Evolutionary conservation across 1,284 basidiomycete species (phyloP).

Genomic region (Melanopsichium pennsylvanicum): DNA sequence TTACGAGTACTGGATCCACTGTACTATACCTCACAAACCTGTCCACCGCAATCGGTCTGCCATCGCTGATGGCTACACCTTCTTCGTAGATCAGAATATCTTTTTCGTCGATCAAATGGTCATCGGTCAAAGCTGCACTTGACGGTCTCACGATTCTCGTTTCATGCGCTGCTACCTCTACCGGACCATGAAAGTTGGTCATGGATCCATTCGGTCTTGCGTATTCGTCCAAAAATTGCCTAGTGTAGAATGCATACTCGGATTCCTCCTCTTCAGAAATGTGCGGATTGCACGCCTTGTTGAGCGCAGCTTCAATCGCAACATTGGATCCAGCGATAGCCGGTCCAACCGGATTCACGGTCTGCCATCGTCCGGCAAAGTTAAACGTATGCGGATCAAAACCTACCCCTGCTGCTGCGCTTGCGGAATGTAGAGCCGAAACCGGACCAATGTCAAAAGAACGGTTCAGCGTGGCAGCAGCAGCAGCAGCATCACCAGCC

Average conservation of each 20-base stretch:
- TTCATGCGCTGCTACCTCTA: no score
- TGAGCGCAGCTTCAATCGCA: slow-evolving; percentile 37
- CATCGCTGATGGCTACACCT: slow-evolving; percentile 28
- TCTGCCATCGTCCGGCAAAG: slow-evolving; percentile 45
- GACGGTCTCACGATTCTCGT: no score
- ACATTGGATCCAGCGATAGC: slow-evolving; percentile 29
- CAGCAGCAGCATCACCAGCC: neutral
- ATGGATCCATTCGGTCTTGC: slow-evolving; percentile 20
- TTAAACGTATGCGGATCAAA: slow-evolving; percentile 43
- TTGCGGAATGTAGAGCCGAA: neutral
- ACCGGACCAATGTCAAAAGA: no score
- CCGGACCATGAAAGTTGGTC: neutral
- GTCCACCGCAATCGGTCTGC: slow-evolving; percentile 15
- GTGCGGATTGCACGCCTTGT: slow-evolving; percentile 37
- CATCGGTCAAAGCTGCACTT: slow-evolving; percentile 15
- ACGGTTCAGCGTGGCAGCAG: no score
- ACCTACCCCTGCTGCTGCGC: slow-evolving; percentile 5
- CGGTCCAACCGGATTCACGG: slow-evolving; percentile 20
- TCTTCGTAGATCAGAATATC: slow-evolving; percentile 52
- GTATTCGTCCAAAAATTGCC: slow-evolving; percentile 38
- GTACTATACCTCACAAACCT: slow-evolving; percentile 18
- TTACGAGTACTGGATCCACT: slow-evolving; percentile 32
- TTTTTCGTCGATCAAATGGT: slow-evolving; percentile 45
- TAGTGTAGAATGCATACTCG: slow-evolving; percentile 46
- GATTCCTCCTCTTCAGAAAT: slow-evolving; percentile 38